Base-by-base conservation (phyloP, 2,329 filamentous ascomycete genomes). In the Pseudogymnoascus sp. region DNA sequence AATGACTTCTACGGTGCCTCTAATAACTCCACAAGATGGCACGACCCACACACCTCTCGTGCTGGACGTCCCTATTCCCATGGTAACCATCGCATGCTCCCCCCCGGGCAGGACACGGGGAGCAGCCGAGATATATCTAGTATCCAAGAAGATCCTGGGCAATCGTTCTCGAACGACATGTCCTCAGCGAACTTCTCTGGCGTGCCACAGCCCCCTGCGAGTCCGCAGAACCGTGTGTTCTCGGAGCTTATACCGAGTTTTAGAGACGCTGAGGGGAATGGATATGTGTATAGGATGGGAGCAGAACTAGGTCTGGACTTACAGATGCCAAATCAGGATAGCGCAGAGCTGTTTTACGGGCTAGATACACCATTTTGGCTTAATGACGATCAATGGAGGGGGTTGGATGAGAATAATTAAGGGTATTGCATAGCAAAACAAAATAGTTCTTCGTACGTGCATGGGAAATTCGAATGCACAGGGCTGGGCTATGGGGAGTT, bases 341-440 rank as follows among this genome's bases (percentile, higher is more conserved):
- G 24, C 6, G 19, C 28, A 22, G 62, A 63, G 11, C 22, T 63
- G 4, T 24, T 61, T 31, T 63, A 63, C 28, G 56, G 53, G 19
- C 14, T 61, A 24, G 62, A 63, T n/a, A 60, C 37, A 6, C 62
- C 56, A 7, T 63, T 63, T 61, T 63, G 62, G 62, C 38, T 46
- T 24, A 60, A 60, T 63, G 37, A 37, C 46, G 56, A 41, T 46
- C 62, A 61, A 35, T 63, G 61, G 40, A 61, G 19, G 14, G 35
- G 40, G 6, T 4, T 50, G 22, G 24, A n/a, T 6, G 43, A n/a
- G 24, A 50, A 50, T 28, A 28, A 11, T 50, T 50, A 50, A 16
- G 12, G 12, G 11, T n/a, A 50, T n/a, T 50, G 24, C 6, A 50
- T 28, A 28, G 24, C 14, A 28, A 50, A 28, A 26, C 10, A 6